Conservation (phyloP, 306 rosid genomes). For the Acacia acuminata region DNA sequence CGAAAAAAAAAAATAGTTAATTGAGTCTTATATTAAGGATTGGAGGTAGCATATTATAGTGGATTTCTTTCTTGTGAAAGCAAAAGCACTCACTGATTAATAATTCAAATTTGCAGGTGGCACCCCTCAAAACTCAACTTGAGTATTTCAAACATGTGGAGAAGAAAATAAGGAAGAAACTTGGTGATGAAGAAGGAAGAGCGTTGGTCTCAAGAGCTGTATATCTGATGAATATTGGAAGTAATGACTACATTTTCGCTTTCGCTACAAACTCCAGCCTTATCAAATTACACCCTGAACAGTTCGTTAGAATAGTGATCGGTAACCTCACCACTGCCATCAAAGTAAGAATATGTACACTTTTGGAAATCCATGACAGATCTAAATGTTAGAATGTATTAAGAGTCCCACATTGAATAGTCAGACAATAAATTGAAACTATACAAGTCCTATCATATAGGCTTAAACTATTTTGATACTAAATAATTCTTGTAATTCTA, state of each 20-base stretch:
- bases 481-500: too few relatives aligned
- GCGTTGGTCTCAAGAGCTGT: conserved; percentile 51
- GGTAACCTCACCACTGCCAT: conserved; percentile 16
- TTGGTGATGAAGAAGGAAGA: conserved; percentile 47
- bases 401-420: too few relatives aligned
- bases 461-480: too few relatives aligned
- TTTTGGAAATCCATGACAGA: too few relatives aligned
- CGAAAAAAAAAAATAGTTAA: too few relatives aligned
- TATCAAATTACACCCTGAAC: conserved; percentile 24
- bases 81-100: too few relatives aligned
- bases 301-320: conserved; percentile 32
- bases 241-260: conserved; percentile 59
- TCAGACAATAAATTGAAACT: too few relatives aligned
- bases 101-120: neutral
- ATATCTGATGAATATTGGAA: conserved; percentile 58
- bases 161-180: conserved; percentile 15
- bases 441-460: too few relatives aligned
- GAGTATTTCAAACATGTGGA: neutral
- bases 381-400: too few relatives aligned
- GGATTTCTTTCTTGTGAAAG: too few relatives aligned
- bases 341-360: conserved; percentile 13
- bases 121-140: neutral
- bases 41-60: too few relatives aligned
- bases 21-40: too few relatives aligned
- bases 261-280: conserved; percentile 40